phyloP scores from a whole-genome alignment of 2,329 filamentous ascomycete species.

The Microdochium bolleyi region DNA sequence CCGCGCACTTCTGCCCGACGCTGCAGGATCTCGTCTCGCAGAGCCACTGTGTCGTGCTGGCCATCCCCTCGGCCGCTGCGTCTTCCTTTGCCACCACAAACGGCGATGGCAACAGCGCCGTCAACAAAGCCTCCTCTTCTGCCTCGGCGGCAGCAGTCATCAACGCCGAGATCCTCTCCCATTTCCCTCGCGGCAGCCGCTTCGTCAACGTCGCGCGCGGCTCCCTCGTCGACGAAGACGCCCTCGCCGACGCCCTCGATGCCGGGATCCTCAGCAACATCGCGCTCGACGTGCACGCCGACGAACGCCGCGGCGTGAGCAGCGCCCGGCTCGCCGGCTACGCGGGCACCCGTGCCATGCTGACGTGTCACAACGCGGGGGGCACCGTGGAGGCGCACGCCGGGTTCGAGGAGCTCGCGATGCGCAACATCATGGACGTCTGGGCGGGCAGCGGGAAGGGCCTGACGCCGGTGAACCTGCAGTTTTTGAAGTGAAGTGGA shows the following conservation, averaged over 20 bases:
- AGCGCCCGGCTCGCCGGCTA: constrained; percentile 34
- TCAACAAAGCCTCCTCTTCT: constrained; percentile 16
- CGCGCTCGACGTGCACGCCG: constrained; percentile 56
- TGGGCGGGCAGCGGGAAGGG: constrained; percentile 36
- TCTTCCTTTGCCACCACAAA: neutral
- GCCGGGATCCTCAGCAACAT: constrained; percentile 38
- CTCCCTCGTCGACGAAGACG: constrained; percentile 56
- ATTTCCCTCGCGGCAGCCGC: constrained; percentile 45
- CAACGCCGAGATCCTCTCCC: constrained; percentile 32
- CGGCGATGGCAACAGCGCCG: constrained; percentile 20
- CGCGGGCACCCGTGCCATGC: constrained; percentile 36
- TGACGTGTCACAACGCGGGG: constrained; percentile 62
- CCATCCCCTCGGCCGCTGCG: constrained; percentile 34
- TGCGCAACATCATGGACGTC: constrained; percentile 58
- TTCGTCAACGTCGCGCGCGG: constrained; percentile 62
- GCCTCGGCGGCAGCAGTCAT: constrained; percentile 28
- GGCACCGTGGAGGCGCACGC: constrained; percentile 58
- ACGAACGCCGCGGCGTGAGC: constrained; percentile 43
- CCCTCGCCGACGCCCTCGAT: constrained; percentile 51
- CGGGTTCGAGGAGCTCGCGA: constrained; percentile 59
- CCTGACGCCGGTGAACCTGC: constrained; percentile 56
- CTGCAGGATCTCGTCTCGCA: constrained; percentile 42
- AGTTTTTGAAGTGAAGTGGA: constrained; percentile 29
- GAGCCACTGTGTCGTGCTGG: constrained; percentile 55
- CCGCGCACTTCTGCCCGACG: constrained; percentile 39